These are phyloP conservation scores for Gracilaria domingensis DNA, from an alignment of 23 red algal genomes.

Conservation along the genomic window DNA sequence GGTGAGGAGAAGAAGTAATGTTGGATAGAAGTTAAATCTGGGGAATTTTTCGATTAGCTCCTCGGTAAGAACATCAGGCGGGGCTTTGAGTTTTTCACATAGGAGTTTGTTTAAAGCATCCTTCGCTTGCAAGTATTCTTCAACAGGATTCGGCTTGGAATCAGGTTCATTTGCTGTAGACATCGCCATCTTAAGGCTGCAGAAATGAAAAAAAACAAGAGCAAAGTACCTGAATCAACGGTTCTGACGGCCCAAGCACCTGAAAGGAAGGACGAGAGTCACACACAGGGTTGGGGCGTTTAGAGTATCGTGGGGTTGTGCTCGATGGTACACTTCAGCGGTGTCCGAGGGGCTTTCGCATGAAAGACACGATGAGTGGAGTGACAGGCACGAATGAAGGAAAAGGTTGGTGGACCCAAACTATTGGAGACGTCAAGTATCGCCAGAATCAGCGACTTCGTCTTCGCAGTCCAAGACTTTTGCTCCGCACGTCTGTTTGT, in stretches of 20 bases:
- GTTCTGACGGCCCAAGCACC: background rate
- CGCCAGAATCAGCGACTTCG: too few species aligned
- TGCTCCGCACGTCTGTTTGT: too few species aligned
- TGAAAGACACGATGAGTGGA: too few species aligned
- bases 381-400: too few species aligned
- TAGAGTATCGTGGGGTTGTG: too few species aligned
- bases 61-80: background rate
- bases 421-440: too few species aligned
- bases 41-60: conserved; percentile 6
- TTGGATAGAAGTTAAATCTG: background rate
- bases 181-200: background rate
- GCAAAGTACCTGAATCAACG: too few species aligned
- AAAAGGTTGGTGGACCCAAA: too few species aligned
- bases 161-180: background rate
- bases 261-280: background rate
- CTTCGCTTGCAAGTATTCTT: background rate
- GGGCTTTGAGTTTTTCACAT: background rate
- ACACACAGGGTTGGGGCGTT: too few species aligned
- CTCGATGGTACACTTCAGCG: background rate
- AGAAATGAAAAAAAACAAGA: background rate
- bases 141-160: background rate
- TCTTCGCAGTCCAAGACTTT: too few species aligned
- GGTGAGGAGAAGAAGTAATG: background rate
- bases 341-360: background rate
- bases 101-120: background rate